Evolutionary conservation across 257 asterid species (phyloP).

Genomic region (Eucommia ulmoides): DNA sequence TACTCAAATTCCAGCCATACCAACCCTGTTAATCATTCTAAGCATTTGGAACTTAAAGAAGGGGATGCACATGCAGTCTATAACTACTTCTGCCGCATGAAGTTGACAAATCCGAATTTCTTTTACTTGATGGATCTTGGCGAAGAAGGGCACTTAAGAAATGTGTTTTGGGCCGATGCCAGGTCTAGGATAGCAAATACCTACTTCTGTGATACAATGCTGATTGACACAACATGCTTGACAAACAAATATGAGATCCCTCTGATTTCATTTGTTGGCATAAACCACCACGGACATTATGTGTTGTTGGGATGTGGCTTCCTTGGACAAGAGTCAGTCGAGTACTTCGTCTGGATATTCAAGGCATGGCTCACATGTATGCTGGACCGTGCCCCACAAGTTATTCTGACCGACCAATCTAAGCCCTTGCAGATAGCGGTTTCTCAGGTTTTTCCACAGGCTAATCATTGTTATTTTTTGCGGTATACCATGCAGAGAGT

Average conservation of each 20-base stretch:
- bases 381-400: conserved; percentile 35
- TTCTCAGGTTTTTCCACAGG: conserved; percentile 37
- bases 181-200: conserved; percentile 38
- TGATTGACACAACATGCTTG: conserved; percentile 45
- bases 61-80: conserved; percentile 45
- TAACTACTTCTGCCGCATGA: conserved; percentile 48
- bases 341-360: conserved; percentile 41
- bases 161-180: conserved; percentile 54
- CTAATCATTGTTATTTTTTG: conserved; percentile 35
- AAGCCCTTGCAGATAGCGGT: conserved; percentile 33
- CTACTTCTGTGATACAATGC: conserved; percentile 37
- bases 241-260: conserved; percentile 42
- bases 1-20: conserved; percentile 16
- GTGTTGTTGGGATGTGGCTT: conserved; percentile 55
- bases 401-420: conserved; percentile 40
- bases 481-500: conserved; percentile 36
- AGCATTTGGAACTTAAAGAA: conserved; percentile 37
- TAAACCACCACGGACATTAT: conserved; percentile 49
- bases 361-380: conserved; percentile 44
- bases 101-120: conserved; percentile 40
- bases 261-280: conserved; percentile 43
- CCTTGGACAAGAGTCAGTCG: conserved; percentile 45
- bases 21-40: conserved; percentile 16
- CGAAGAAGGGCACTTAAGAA: conserved; percentile 35
- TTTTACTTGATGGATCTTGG: conserved; percentile 50